phyloP scores from a whole-genome alignment of 1,139 yeast genomes.

The Pichia sp. region DNA sequence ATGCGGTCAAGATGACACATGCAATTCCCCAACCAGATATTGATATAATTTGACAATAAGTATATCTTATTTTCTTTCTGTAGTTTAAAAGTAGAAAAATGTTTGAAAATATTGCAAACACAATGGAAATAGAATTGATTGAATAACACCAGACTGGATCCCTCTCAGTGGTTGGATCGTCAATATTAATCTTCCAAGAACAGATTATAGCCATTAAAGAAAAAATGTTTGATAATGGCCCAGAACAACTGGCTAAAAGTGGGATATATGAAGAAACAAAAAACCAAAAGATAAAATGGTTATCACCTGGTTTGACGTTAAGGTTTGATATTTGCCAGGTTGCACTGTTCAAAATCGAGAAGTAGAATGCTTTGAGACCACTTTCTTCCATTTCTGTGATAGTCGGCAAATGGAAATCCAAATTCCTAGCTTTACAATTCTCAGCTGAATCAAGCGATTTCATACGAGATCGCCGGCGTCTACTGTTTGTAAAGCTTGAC shows the following conservation, averaged over 20 bases:
- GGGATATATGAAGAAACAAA: slow-evolving; percentile 60
- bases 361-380: slow-evolving; percentile 16
- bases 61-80: slow-evolving; percentile 46
- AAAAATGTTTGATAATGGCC: slow-evolving; percentile 68
- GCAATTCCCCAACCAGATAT: slow-evolving; percentile 60
- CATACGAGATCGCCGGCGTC: not conserved
- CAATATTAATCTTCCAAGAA: slow-evolving; percentile 45
- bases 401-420: slow-evolving; percentile 4
- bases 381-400: slow-evolving; percentile 9
- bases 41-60: slow-evolving; percentile 50
- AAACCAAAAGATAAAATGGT: slow-evolving; percentile 48
- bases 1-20: slow-evolving; percentile 39
- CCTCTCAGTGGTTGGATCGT: slow-evolving; percentile 22
- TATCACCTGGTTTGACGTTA: slow-evolving; percentile 38
- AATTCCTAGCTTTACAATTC: not conserved
- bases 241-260: slow-evolving; percentile 63
- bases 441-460: too few relatives aligned
- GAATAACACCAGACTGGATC: slow-evolving; percentile 39
- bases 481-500: not conserved
- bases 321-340: slow-evolving; percentile 24
- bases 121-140: slow-evolving; percentile 54
- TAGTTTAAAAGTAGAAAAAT: slow-evolving; percentile 59
- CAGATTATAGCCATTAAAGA: slow-evolving; percentile 67
- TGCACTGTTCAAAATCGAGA: slow-evolving; percentile 17
- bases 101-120: slow-evolving; percentile 60